Percentiles rank a stretch among this genome's conserved stretches.
These are phyloP conservation scores for Lachancea sp. DNA, from an alignment of 805 yeast genomes.

Conservation along the genomic window DNA sequence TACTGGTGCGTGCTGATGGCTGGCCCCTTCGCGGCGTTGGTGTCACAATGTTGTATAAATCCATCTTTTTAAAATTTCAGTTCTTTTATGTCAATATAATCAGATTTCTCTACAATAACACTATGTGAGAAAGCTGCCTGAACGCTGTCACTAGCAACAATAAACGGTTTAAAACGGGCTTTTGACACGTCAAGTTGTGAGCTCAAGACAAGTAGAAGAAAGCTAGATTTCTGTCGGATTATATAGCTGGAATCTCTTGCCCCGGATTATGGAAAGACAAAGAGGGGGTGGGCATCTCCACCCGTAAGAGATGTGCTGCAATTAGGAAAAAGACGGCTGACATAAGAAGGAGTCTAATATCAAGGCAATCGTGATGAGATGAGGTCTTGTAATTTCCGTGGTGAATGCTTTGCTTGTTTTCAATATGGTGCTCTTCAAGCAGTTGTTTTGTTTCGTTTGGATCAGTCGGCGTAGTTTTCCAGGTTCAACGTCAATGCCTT, in stretches of 20 bases:
- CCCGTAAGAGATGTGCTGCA: no score
- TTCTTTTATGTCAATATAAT: not conserved
- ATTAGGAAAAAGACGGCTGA: no score
- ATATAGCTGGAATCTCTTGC: not conserved
- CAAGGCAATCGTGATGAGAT: not conserved
- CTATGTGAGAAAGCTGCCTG: not conserved
- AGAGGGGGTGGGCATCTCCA: no score
- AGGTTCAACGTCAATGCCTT: constrained; percentile 68
- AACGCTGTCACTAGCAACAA: no score
- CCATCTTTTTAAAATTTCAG: constrained; percentile 1
- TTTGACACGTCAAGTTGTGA: no score
- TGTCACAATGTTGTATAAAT: constrained; percentile 14
- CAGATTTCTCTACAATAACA: not conserved
- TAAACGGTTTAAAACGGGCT: no score
- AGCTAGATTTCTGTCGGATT: not conserved
- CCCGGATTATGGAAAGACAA: not conserved
- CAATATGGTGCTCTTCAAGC: no score
- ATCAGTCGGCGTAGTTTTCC: constrained; percentile 38
- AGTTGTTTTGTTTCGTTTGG: no score
- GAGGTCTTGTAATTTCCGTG: not conserved
- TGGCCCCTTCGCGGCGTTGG: constrained; percentile 26
- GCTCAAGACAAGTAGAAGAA: no score
- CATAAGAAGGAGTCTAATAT: not conserved
- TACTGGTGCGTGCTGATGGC: constrained; percentile 13
- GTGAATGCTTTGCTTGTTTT: no score